Conservation (phyloP, 768 basidiomycete genomes). For the Mycena belliarum region DNA sequence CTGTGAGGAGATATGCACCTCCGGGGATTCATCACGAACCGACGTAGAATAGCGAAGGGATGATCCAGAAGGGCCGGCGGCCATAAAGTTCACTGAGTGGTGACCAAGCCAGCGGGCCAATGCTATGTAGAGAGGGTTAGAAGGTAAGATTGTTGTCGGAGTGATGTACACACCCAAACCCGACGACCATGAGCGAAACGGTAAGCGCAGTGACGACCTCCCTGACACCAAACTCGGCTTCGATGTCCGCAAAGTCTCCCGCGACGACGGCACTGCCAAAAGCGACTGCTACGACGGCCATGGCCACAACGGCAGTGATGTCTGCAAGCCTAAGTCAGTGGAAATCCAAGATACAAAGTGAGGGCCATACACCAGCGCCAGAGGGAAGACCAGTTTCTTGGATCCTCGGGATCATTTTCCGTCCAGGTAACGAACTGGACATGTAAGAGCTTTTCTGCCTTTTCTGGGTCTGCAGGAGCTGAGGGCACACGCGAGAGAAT, state of each 20-base stretch:
- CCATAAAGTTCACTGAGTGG: slow-evolving; percentile 41
- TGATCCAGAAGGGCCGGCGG: slow-evolving; percentile 36
- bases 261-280: slow-evolving; percentile 40
- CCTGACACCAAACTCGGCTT: slow-evolving; percentile 32
- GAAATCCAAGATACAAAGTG: not conserved
- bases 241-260: slow-evolving; percentile 36
- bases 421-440: slow-evolving; percentile 39
- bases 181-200: slow-evolving; percentile 38
- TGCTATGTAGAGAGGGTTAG: no score
- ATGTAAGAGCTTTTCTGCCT: slow-evolving; percentile 31
- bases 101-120: slow-evolving; percentile 27
- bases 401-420: slow-evolving; percentile 41
- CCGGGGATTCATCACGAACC: slow-evolving; percentile 21
- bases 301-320: slow-evolving; percentile 14
- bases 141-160: no score
- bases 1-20: not conserved
- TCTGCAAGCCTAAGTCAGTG: not conserved
- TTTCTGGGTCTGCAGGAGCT: slow-evolving; percentile 31
- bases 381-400: slow-evolving; percentile 34
- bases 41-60: slow-evolving; percentile 41
- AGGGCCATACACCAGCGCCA: slow-evolving; percentile 35
- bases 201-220: slow-evolving; percentile 35
- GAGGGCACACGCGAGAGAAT: slow-evolving; percentile 21
- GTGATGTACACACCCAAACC: slow-evolving; percentile 38
- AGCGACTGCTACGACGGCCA: slow-evolving; percentile 36